Percentiles rank a stretch among this genome's conserved stretches.
Conservation (phyloP, 768 basidiomycete species). For the Mycena galopus region DNA sequence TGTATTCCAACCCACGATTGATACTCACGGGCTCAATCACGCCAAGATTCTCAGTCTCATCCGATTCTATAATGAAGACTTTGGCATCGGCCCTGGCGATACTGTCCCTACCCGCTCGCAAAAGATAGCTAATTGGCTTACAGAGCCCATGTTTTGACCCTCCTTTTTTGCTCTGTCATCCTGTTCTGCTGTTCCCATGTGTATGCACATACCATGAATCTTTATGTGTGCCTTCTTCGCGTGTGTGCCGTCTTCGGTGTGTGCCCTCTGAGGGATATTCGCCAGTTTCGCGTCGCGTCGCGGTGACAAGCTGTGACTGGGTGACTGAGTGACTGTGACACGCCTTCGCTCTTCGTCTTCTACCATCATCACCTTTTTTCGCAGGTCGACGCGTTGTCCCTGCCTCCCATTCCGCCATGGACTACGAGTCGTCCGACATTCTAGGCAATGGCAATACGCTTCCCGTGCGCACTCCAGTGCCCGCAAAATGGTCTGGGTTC, state of each 20-base stretch:
- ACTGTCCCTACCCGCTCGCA: not conserved
- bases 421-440: conserved; percentile 79
- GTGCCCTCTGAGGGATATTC: too few species aligned
- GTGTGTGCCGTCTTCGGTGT: too few species aligned
- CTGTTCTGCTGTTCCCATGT: too few species aligned
- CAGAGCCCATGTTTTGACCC: too few species aligned
- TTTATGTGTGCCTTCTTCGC: too few species aligned
- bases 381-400: conserved; percentile 41
- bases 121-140: not conserved
- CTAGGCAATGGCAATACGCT: conserved; percentile 70
- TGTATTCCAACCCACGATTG: not conserved
- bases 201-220: too few species aligned
- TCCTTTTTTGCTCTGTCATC: too few species aligned
- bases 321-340: too few species aligned
- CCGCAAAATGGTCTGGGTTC: conserved; percentile 51
- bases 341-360: conserved; percentile 42
- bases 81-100: not conserved
- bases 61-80: conserved; percentile 1
- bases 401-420: conserved; percentile 57
- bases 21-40: not conserved
- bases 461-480: conserved; percentile 49
- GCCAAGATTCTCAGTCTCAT: not conserved
- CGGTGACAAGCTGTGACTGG: too few species aligned
- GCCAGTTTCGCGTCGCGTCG: too few species aligned
- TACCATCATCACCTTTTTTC: conserved; percentile 51